These are phyloP conservation scores for Botrytis paeoniae DNA, from an alignment of 2,329 filamentous ascomycete genomes.

Conservation along the genomic window DNA sequence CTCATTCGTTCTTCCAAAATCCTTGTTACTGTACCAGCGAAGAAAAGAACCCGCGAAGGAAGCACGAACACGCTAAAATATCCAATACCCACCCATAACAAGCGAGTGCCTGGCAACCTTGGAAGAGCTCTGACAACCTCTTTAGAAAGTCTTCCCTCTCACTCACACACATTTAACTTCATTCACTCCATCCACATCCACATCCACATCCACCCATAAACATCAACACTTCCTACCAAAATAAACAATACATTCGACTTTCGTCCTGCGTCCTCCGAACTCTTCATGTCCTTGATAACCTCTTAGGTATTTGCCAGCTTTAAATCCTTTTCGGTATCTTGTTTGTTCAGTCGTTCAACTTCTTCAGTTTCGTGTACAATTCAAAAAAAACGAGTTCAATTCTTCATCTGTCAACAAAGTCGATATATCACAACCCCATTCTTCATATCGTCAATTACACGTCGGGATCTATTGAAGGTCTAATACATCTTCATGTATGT, in stretches of 20 bases:
- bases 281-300: background rate
- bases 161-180: constrained; percentile 4
- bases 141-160: constrained; percentile 7
- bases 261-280: background rate
- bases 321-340: constrained; percentile 8
- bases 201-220: constrained; percentile 7
- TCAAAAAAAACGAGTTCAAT: constrained; percentile 14
- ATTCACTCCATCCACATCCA: constrained; percentile 7
- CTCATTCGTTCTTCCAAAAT: background rate
- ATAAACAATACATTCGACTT: background rate
- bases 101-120: constrained; percentile 17
- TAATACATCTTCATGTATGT: constrained; percentile 30
- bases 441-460: constrained; percentile 24
- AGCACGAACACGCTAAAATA: constrained; percentile 10
- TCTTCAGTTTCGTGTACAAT: constrained; percentile 8
- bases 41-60: constrained; percentile 2
- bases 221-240: background rate
- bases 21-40: background rate
- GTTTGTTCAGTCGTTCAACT: constrained; percentile 15
- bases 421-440: constrained; percentile 28
- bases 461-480: constrained; percentile 15
- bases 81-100: constrained; percentile 1
- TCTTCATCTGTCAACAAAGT: constrained; percentile 22
- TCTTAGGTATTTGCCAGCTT: constrained; percentile 12
- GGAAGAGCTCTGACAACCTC: constrained; percentile 14